A percentile compares a stretch with the other conserved stretches of the same genome.
Evolutionary conservation across 2,329 filamentous ascomycete species (phyloP).

Genomic region (Basipetospora chlamydospora): DNA sequence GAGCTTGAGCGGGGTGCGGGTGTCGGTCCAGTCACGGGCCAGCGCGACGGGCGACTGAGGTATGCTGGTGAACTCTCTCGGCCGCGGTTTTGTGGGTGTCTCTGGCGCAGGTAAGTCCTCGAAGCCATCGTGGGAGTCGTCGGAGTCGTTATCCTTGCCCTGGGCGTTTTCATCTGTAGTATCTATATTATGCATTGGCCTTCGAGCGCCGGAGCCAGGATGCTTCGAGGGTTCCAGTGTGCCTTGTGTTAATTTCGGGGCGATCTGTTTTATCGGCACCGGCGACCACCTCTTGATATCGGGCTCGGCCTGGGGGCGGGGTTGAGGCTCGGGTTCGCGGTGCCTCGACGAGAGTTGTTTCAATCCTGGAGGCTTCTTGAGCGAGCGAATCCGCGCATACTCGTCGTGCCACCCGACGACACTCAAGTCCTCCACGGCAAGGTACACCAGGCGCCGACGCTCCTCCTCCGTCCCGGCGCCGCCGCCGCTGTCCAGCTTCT

Average conservation of each 20-base stretch:
- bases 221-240: no score
- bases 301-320: neutral
- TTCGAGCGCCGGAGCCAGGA: no score
- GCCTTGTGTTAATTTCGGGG: no score
- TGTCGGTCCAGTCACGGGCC: constrained; percentile 26
- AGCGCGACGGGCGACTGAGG: constrained; percentile 20
- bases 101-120: no score
- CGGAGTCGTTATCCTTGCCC: no score
- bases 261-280: no score
- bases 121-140: no score
- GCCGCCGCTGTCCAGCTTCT: constrained; percentile 6
- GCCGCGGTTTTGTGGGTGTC: no score
- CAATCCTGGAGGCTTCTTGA: neutral
- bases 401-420: constrained; percentile 33
- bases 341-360: no score
- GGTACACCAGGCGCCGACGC: constrained; percentile 22
- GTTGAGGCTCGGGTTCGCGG: neutral
- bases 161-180: no score
- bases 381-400: constrained; percentile 11
- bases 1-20: constrained; percentile 31
- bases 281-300: no score
- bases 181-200: no score
- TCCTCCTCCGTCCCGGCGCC: constrained; percentile 1
- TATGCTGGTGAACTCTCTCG: neutral
- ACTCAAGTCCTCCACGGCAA: constrained; percentile 29